Percentiles rank a stretch among this genome's conserved stretches.
These are phyloP conservation scores for Gryganskiella cystojenkinii DNA, from an alignment of 192 early-diverging fungal species.

Conservation along the genomic window DNA sequence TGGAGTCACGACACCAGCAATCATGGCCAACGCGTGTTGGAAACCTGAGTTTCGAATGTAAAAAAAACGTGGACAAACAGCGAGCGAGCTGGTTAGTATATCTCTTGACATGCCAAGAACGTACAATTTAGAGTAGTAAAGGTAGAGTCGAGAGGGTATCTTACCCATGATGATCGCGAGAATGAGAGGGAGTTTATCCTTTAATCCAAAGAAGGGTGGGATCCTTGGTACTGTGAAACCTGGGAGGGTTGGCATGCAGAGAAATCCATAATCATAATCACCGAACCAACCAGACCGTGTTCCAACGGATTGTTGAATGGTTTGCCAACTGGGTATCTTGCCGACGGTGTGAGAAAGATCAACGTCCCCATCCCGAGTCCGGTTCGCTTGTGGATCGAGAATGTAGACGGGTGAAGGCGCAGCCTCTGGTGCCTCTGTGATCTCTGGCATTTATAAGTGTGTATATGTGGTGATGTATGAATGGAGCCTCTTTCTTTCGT, in stretches of 20 bases:
- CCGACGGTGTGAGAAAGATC: constrained; percentile 47
- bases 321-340: constrained; percentile 33
- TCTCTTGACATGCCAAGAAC: too few species aligned
- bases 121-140: too few species aligned
- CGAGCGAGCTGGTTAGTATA: too few species aligned
- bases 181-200: constrained; percentile 48
- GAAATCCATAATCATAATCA: constrained; percentile 60
- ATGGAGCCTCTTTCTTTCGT: not conserved
- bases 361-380: constrained; percentile 33
- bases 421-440: constrained; percentile 32
- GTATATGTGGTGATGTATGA: not conserved
- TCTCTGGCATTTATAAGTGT: constrained; percentile 29
- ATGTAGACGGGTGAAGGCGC: constrained; percentile 29
- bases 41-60: constrained; percentile 8
- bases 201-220: constrained; percentile 62
- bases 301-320: constrained; percentile 31
- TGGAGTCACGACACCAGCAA: constrained; percentile 49
- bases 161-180: constrained; percentile 57
- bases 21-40: constrained; percentile 50
- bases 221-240: constrained; percentile 34
- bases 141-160: too few species aligned
- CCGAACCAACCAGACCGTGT: constrained; percentile 57
- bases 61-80: not conserved
- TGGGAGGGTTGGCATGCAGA: constrained; percentile 57
- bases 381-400: constrained; percentile 48